These are phyloP conservation scores for Pittosporum tobira DNA, from an alignment of 129 eudicot species.

Conservation along the genomic window DNA sequence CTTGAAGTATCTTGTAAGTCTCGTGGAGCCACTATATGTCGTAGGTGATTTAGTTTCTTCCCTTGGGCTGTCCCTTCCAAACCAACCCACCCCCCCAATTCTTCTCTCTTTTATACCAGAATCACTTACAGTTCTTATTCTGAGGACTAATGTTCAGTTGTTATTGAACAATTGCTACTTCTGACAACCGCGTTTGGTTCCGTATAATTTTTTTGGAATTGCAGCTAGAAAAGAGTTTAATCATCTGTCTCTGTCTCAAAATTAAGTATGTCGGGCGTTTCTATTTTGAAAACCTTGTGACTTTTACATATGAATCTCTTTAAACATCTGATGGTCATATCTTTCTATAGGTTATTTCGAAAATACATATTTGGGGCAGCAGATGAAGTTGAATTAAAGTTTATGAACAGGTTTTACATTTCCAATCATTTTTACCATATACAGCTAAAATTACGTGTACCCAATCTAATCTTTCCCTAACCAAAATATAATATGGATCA, in stretches of 20 bases:
- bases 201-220: no score
- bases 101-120: no score
- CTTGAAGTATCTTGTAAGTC: no score
- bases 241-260: neutral
- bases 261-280: neutral
- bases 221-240: neutral
- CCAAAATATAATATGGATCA: slow-evolving; percentile 2
- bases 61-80: no score
- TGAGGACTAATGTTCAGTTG: no score
- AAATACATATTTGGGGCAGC: slow-evolving; percentile 94
- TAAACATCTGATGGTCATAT: neutral
- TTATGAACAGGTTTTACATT: slow-evolving; percentile 63
- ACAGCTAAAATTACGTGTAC: neutral
- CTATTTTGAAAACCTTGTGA: neutral
- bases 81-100: no score
- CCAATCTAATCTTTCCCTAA: neutral
- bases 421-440: neutral
- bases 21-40: no score
- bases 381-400: slow-evolving; percentile 92
- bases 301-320: neutral
- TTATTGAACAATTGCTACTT: no score
- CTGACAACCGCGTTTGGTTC: no score
- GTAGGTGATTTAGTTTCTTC: no score
- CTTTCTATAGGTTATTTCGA: slow-evolving; percentile 51
- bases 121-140: no score